Evolutionary conservation across 345 rosid species (phyloP), one percentile per base, ranked within the genome.

Genomic region (Gossypium raimondii): DNA sequence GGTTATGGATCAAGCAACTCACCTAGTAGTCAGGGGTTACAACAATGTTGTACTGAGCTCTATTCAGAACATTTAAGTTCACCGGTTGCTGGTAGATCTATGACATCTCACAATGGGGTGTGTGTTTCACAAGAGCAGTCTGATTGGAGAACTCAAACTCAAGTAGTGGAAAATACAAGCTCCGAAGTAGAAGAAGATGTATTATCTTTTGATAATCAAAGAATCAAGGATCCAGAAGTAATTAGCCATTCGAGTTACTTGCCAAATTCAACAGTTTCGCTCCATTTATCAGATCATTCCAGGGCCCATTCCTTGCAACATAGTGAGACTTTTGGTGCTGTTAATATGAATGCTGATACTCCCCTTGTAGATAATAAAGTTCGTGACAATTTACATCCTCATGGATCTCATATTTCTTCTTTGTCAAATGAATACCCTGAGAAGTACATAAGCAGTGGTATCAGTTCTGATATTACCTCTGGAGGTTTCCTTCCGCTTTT

Each of bases 191-290:
- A 89, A 74, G 89, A 88, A 41, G 92, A 86, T 82, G 20, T 90
- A 53, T 61, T 89, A 70, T 84, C 92, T 73, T 86, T 86, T 74
- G 86, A 86, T 79, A 86, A 53, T 77, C 91, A 81, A 70, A 81
- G 93, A 78, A 83, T 74, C 20, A 85, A 83, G 67, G 87, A 84
- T 85, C 97, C 96, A 14, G 90, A 88, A 74, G 86, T 81, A 44
- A 80, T 77, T 56, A 83, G 77, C 59, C 84, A 27, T 68, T 77
- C 87, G 44, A 55, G 69, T 45, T 80, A 57, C 81, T 55, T 81
- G 66, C 82, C 85, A 29, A 83, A 76, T 73, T 82, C 88, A 62
- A 79, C 88, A 45, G 81, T 75, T 79, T 71, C 81, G 11, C 72
- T 75, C 2, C 82, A 77, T 81, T 75, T 78, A 50, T 44, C 89